Evolutionary conservation across 2,329 filamentous ascomycete species (phyloP), one percentile per base, ranked within the genome.

Genomic region (Onygena corvina): DNA sequence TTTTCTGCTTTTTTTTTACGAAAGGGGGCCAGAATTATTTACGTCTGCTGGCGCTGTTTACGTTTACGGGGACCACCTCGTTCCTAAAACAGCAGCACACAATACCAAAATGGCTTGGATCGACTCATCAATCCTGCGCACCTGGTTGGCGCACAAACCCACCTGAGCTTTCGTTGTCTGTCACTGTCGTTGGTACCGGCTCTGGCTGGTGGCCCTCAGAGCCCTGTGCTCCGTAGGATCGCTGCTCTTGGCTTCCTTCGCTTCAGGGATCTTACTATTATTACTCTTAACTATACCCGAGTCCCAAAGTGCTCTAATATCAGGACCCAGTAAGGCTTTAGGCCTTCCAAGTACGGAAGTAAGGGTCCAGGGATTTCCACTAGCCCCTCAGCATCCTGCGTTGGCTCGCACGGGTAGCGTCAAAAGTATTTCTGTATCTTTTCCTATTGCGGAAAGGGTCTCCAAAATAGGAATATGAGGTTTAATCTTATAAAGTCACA

Each of bases 11-110:
- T 40, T 42, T 14, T n/a, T n/a, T 42, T 42, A 42, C 20, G 20
- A 42, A 42, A 27, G 36, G 36, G 36, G 36, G 36, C 36, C 36
- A 25, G 36, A 27, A 42, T 25, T 42, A 42, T 42, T 42, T 42
- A 42, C 27, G 27, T 42, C 36, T 42, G 36, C 21, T 42, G 27
- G 36, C 36, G 36, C n/a, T n/a, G 27, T 42, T 42, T 42, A 42
- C 36, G 21, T 42, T 42, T n/a, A 29, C 36, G 16, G 12, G 36
- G 36, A 42, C 36, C 20, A 23, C 36, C 21, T 42, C 36, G 21
- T 42, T 23, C 34, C 36, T n/a, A 42, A 27, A 23, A 27, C 27
- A 5, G 11, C 20, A 6, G 21, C 21, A 42, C 27, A 23, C 36
- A 42, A 7, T 3, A n/a, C n/a, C n/a, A 27, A 42, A 6, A 20